These are phyloP conservation scores for Euphorbia celastroides DNA, from an alignment of 441 rosid species.

Conservation along the genomic window DNA sequence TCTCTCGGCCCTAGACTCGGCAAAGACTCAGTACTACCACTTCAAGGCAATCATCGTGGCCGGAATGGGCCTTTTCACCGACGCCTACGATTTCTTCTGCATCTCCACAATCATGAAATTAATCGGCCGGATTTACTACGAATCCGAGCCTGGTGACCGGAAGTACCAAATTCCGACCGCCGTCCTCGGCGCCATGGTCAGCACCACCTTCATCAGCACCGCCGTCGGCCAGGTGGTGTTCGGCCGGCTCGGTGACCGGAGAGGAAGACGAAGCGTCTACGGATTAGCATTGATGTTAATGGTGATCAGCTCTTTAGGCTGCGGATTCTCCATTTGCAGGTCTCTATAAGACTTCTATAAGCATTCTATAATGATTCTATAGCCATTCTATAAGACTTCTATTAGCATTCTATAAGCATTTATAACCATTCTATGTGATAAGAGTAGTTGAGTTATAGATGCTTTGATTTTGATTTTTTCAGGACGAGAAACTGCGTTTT, in stretches of 20 bases:
- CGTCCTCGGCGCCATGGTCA: conserved; percentile 29
- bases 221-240: conserved; percentile 53
- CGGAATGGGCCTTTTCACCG: conserved; percentile 83
- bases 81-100: conserved; percentile 77
- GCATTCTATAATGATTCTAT: no score
- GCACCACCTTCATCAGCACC: conserved; percentile 49
- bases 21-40: conserved; percentile 60
- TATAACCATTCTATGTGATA: no score
- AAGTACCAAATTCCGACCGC: conserved; percentile 16
- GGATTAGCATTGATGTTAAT: conserved; percentile 53
- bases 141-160: not conserved
- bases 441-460: no score
- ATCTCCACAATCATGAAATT: conserved; percentile 52
- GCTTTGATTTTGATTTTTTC: no score
- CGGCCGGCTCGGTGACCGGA: conserved; percentile 56
- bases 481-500: conserved; percentile 38
- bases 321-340: conserved; percentile 65
- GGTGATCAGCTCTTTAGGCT: conserved; percentile 50
- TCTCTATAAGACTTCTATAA: no score
- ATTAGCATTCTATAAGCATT: no score
- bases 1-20: conserved; percentile 55
- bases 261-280: conserved; percentile 57
- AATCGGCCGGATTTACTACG: conserved; percentile 53
- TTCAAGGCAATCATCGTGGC: conserved; percentile 78
- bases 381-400: no score